These are phyloP conservation scores for Hymenoscyphus repandus DNA, from an alignment of 2,329 filamentous ascomycete genomes.

Conservation along the genomic window DNA sequence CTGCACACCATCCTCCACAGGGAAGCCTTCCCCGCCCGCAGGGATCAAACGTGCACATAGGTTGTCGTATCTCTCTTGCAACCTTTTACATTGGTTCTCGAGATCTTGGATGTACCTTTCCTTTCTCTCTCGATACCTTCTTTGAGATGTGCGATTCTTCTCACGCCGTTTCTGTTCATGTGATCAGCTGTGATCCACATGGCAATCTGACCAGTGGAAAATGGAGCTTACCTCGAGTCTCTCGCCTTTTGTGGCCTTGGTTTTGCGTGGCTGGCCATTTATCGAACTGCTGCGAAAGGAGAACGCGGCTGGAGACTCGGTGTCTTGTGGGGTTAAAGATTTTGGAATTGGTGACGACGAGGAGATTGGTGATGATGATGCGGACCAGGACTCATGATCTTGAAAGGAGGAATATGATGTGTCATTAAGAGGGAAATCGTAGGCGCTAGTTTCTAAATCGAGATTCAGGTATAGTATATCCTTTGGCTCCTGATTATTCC, in stretches of 20 bases:
- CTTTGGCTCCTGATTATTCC: background rate
- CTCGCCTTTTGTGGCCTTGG: slow-evolving; percentile 3
- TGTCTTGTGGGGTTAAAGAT: background rate
- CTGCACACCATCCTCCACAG: background rate
- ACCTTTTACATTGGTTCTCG: slow-evolving; percentile 7
- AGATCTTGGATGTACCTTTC: slow-evolving; percentile 14
- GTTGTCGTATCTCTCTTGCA: slow-evolving; percentile 3
- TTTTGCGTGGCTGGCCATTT: background rate
- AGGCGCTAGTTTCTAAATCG: background rate
- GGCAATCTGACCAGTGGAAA: background rate
- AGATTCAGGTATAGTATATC: background rate
- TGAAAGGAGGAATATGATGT: background rate
- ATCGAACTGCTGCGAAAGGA: background rate
- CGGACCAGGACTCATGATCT: slow-evolving; percentile 1
- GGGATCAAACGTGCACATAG: background rate
- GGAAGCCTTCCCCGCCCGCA: background rate
- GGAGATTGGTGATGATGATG: slow-evolving; percentile 1
- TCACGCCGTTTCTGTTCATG: slow-evolving; percentile 7
- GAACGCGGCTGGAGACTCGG: background rate
- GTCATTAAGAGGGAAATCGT: background rate
- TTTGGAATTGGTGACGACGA: slow-evolving; percentile 1
- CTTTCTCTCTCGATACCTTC: slow-evolving; percentile 11
- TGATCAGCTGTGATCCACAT: background rate
- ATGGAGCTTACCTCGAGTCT: slow-evolving; percentile 8
- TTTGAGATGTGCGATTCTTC: slow-evolving; percentile 14